A percentile compares a stretch with the other conserved stretches of the same genome.
phyloP scores from a whole-genome alignment of 441 rosid species.

The Croton laevigatus region DNA sequence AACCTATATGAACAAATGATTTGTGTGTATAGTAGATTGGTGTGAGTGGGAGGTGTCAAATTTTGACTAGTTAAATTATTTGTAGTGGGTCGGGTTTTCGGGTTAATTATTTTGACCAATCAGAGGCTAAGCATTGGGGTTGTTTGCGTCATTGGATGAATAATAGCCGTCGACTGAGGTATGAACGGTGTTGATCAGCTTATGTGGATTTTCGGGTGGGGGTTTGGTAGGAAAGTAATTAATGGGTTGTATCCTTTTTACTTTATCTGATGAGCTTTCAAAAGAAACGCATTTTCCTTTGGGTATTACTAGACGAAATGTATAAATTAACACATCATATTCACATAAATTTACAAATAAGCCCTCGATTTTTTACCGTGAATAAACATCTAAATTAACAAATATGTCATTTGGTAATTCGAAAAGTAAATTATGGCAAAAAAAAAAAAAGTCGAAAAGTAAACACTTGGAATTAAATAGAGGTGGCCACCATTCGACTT shows the following conservation, averaged over 20 bases:
- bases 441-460: too few species aligned
- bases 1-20: too few species aligned
- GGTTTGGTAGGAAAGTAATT: neutral
- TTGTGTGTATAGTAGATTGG: neutral
- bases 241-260: neutral
- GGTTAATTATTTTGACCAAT: conserved; percentile 26
- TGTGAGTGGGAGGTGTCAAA: conserved; percentile 12
- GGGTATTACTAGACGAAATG: too few species aligned
- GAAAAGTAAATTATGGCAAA: too few species aligned
- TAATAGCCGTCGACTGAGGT: conserved; percentile 8
- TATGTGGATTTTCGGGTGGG: conserved; percentile 1
- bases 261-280: neutral
- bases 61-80: neutral
- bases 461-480: too few species aligned
- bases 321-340: too few species aligned
- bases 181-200: conserved; percentile 4
- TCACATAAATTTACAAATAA: too few species aligned
- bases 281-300: too few species aligned
- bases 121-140: conserved; percentile 7
- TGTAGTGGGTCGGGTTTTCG: conserved; percentile 14
- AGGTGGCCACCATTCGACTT: too few species aligned
- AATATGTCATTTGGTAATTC: too few species aligned
- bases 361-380: too few species aligned
- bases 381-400: too few species aligned
- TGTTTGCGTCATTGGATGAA: conserved; percentile 10